Evolutionary conservation across 176 grass and related monocot genomes (phyloP), one percentile per base, ranked within the genome.

Genomic region (Saccharum spontaneum): DNA sequence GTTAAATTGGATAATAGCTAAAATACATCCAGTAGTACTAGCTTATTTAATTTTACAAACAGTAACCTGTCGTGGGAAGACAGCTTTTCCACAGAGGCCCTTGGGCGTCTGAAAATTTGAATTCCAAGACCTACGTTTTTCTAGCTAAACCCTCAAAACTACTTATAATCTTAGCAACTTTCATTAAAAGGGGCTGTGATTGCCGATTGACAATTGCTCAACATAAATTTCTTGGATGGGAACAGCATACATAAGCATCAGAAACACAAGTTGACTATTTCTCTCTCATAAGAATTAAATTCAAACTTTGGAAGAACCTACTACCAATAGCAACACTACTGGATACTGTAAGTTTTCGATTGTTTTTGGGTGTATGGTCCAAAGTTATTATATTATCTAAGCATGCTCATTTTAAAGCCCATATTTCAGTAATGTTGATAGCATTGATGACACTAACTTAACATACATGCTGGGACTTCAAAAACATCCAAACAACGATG

Each of bases 41-140:
- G 18, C 24, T 69, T 87, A 43, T 75, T 87, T 82, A 81, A 67
- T 67, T 67, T 75, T 11, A 75, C 23, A 57, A 77, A 54, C 20
- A 50, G 69, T 66, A 67, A 18, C 6, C 34, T 75, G 15, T 6
- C 4, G 1, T 59, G 54, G 13, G 13, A 69, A 48, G 13, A 15
- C 26, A 83, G 24, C 72, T 23, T 41, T 55, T 23, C 18, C 22
- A 6, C 7, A 54, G 0, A 55, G 44, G 2, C 4, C 33, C 78
- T 75, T 54, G 8, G 0, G 16, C 0, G 59, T 14, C 46, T 44
- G 20, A 69, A 59, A 57, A 57, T 26, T 81, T n/a, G 63, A 69
- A 23, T 45, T 24, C 2, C 50, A 71, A 4, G 5, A 45, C 11
- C 8, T 18, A 37, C 6, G 0, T 36, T 44, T 57, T 60, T 60